Base-by-base conservation (phyloP, 352 stramenopile genomes). In the Phytophthora multivora region DNA sequence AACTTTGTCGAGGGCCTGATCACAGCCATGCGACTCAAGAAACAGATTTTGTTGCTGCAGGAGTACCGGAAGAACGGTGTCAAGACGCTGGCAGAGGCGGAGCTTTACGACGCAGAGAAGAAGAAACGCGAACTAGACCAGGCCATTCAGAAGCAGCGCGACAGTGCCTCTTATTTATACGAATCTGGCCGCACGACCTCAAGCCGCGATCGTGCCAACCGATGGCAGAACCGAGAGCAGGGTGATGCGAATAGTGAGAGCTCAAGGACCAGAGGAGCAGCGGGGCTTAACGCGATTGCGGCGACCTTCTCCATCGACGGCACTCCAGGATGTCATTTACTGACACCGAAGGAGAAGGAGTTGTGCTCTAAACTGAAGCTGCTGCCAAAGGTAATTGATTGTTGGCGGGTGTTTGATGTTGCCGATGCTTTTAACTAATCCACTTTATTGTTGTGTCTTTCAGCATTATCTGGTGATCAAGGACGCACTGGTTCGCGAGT, bases 41-140 rank as follows among this genome's bases (percentile, higher is more conserved):
- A 98, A 69, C 93, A 98, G 80, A 99, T 99, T 69, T 69, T 96
- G 64, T 71, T 98, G 66, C 73, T 99, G 59, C 94, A 99, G 79
- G 95, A 98, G 66, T 98, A 98, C 74, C 93, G 96, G 39, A 88
- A 94, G 42, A 96, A 98, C 46, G 97, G 97, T 31, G 95, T 99
- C 28, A 90, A 80, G 8, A 97, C 96, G 25, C 78, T 99, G 8
- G 91, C 88, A 0, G 96, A 99, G 73, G 95, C 90, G 4, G 95
- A 99, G 71, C 69, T 96, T 40, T 98, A 98, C 63, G 96, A 99
- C 64, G 80, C 90, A 12, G 93, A 98, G 63, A 98, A 98, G 66
- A 89, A 92, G 64, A 96, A 97, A 56, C 86, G 92, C 1, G 90
- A 98, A 52, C 86, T 92, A 26, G 93, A 98, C 43, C 91, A 94